phyloP scores from a whole-genome alignment of 2,329 filamentous ascomycete genomes.

The Paradendryphiella salina region DNA sequence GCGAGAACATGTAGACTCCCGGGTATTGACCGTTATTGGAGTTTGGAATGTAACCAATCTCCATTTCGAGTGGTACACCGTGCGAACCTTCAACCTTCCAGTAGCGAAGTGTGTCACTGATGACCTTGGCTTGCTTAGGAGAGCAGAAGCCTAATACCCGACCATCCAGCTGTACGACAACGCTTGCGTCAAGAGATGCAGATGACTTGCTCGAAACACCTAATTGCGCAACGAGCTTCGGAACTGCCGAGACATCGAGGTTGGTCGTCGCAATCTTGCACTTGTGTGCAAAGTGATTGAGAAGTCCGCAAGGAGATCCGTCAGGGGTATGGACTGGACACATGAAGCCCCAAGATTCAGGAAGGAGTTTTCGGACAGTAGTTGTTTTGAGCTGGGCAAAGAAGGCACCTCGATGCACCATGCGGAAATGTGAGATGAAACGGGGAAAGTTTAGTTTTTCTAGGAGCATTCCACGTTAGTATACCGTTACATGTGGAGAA shows the following conservation, averaged over 20 bases:
- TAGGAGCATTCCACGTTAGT: no score
- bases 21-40: slow-evolving; percentile 94
- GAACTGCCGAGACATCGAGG: slow-evolving; percentile 74
- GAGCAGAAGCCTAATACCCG: slow-evolving; percentile 88
- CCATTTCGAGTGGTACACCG: slow-evolving; percentile 77
- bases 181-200: slow-evolving; percentile 77
- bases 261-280: slow-evolving; percentile 81
- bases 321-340: slow-evolving; percentile 98
- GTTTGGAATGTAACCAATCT: slow-evolving; percentile 88
- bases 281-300: slow-evolving; percentile 95
- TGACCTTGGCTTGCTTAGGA: slow-evolving; percentile 76
- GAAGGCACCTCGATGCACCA: slow-evolving; percentile 98
- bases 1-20: slow-evolving; percentile 89
- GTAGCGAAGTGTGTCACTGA: slow-evolving; percentile 84
- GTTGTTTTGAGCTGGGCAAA: slow-evolving; percentile 98
- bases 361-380: slow-evolving; percentile 89
- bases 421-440: slow-evolving; percentile 98
- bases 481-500: background rate
- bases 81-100: slow-evolving; percentile 93
- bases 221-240: slow-evolving; percentile 73
- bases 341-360: slow-evolving; percentile 93
- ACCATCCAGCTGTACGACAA: slow-evolving; percentile 88
- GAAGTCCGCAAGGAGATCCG: slow-evolving; percentile 87
- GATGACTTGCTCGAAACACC: slow-evolving; percentile 77
- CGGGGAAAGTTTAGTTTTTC: slow-evolving; percentile 84